Evolutionary conservation across 805 yeast species (phyloP).

Genomic region (Saccharomycopsis babjevae): DNA sequence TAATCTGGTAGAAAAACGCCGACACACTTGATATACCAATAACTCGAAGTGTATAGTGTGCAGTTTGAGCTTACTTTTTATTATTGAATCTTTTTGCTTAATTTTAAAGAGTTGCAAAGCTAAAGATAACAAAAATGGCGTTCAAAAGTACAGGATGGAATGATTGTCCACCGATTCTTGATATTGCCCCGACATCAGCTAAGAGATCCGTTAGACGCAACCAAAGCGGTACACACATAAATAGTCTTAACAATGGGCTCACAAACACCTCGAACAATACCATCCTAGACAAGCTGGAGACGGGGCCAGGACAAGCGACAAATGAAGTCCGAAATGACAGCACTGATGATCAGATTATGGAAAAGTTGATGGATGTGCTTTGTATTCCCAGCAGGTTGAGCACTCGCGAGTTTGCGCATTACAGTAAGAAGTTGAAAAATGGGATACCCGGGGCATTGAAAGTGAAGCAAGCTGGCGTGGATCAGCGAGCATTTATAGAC

Average conservation of each 20-base stretch:
- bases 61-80: too few relatives aligned
- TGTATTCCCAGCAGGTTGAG: slow-evolving; percentile 27
- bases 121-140: slow-evolving; percentile 1
- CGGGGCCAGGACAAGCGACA: slow-evolving; percentile 6
- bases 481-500: slow-evolving; percentile 4
- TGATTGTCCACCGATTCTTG: slow-evolving; percentile 39
- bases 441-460: slow-evolving; percentile 12
- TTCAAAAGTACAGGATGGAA: slow-evolving; percentile 42
- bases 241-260: slow-evolving; percentile 8
- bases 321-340: slow-evolving; percentile 9
- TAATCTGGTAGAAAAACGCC: too few relatives aligned
- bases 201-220: slow-evolving; percentile 3
- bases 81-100: too few relatives aligned
- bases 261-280: neutral
- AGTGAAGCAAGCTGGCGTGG: neutral
- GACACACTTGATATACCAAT: too few relatives aligned
- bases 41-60: too few relatives aligned
- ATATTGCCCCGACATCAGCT: slow-evolving; percentile 11
- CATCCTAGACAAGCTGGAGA: neutral
- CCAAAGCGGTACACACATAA: slow-evolving; percentile 14
- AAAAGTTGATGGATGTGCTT: slow-evolving; percentile 23
- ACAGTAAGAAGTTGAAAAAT: slow-evolving; percentile 30
- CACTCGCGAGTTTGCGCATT: slow-evolving; percentile 34
- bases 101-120: neutral
- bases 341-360: slow-evolving; percentile 19